Conservation (phyloP, 768 basidiomycete species). For the Pleurotus platypus region DNA sequence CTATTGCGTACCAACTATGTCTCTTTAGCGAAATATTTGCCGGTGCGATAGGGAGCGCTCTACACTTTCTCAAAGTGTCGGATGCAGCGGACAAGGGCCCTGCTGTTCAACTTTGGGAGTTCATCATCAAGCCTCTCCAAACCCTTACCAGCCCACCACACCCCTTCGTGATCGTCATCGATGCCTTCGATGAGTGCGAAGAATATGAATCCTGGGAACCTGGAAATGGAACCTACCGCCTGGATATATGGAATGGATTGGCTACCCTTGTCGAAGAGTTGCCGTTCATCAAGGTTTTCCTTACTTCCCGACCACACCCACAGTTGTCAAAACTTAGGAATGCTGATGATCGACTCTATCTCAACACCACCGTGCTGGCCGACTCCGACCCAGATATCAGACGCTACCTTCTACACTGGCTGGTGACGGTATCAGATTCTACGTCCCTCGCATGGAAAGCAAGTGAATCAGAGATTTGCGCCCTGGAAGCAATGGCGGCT, state of each 20-base stretch:
- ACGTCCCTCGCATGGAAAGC: background rate
- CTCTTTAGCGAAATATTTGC: slow-evolving; percentile 9
- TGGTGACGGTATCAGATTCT: background rate
- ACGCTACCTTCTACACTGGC: slow-evolving; percentile 1
- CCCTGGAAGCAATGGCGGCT: slow-evolving; percentile 7
- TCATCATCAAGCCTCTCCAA: slow-evolving; percentile 14
- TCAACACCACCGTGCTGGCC: slow-evolving; percentile 1
- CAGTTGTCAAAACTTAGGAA: slow-evolving; percentile 4
- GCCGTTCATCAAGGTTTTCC: slow-evolving; percentile 4
- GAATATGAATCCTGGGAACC: background rate
- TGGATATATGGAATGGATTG: slow-evolving; percentile 1
- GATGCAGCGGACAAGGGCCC: slow-evolving; percentile 2
- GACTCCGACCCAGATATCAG: slow-evolving; percentile 7
- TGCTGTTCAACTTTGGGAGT: slow-evolving; percentile 12
- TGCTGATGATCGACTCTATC: background rate
- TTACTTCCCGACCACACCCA: slow-evolving; percentile 10
- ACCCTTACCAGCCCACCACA: background rate
- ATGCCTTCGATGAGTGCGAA: slow-evolving; percentile 22
- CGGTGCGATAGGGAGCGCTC: slow-evolving; percentile 4
- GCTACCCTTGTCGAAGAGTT: slow-evolving; percentile 3
- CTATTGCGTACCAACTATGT: slow-evolving; percentile 16
- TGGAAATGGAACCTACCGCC: background rate
- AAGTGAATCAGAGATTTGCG: slow-evolving; percentile 1
- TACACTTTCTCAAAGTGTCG: slow-evolving; percentile 10
- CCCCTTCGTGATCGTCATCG: slow-evolving; percentile 13